A percentile compares a stretch with the other conserved stretches of the same genome.
Conservation (phyloP, 345 rosid genomes). For the Arabis alpina region DNA sequence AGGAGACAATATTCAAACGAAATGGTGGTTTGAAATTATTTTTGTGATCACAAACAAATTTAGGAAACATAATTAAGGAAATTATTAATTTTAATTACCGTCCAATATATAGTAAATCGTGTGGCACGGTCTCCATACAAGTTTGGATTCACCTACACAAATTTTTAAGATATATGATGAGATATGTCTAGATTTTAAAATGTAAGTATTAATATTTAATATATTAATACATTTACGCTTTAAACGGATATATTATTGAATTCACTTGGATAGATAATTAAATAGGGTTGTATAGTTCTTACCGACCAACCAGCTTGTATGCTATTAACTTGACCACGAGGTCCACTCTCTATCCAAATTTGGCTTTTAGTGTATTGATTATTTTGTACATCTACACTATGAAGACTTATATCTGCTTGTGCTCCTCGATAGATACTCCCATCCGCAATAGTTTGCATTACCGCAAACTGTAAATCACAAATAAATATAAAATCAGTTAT, state of each 20-base stretch:
- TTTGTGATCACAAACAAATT: too few relatives aligned
- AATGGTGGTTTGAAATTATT: neutral
- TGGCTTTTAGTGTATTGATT: conserved; percentile 18
- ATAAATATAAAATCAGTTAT: neutral
- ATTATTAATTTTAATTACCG: conserved; percentile 21
- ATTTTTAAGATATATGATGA: neutral
- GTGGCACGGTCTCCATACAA: conserved; percentile 23
- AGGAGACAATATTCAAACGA: neutral
- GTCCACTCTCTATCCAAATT: conserved; percentile 37
- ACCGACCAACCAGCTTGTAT: conserved; percentile 37
- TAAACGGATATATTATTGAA: too few relatives aligned
- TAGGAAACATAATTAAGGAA: neutral
- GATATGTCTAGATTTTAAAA: too few relatives aligned
- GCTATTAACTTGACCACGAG: conserved; percentile 16
- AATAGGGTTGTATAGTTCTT: neutral
- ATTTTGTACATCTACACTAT: neutral
- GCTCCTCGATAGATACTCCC: conserved; percentile 26
- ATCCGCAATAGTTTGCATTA: neutral
- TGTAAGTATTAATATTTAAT: too few relatives aligned
- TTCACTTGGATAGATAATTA: too few relatives aligned
- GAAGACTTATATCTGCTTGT: conserved; percentile 25
- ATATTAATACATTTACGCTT: too few relatives aligned
- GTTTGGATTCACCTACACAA: conserved; percentile 30
- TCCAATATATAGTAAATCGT: conserved; percentile 39
- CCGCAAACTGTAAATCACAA: too few relatives aligned